Base-by-base conservation (phyloP, 257 asterid species). In the Misopates orontium region DNA sequence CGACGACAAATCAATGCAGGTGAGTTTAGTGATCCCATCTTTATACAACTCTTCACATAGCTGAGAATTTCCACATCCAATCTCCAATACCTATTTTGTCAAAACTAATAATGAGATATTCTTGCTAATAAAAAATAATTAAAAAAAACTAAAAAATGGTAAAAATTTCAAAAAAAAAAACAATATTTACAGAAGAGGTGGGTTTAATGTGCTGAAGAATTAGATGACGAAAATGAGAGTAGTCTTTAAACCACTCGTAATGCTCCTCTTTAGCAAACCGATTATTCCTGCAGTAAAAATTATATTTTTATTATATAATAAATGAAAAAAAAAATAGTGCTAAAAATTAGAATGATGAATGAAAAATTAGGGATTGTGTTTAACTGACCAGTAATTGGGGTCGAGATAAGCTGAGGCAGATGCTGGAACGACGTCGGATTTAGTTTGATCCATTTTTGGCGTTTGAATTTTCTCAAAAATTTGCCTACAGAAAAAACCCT, bases 51-150 rank as follows among this genome's bases (percentile, higher is more conserved):
- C 89, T 60, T 90, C 97, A 51, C 87, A 86, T 36, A 94, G 76
- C 81, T 90, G 97, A 60, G 99, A 94, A 71, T 88, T 85, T 44
- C 99, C 99, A 77, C 99, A 94, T 28, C 99, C 99, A 71, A 94
- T 77, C 89, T 94, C 96, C 82, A 94, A 68, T 21, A 90, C 91
- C 99, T 90, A 75, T 49, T 73, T 15, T 17, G 56, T 42, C 55
- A 60, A 50, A 31, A 13, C 56, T 31, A 10, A 12, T 31, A 24
- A 20, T 1, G 2, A 18, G 15, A 13, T 45, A 18, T 8, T 36
- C 8, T 36, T n/a, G 9, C 4, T 50, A 25, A 4, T 11, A 0
- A 4, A 21, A 56, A 22, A 41, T 23, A 23, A 45, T n/a, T n/a
- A n/a, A n/a, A n/a, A n/a, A n/a, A n/a, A n/a, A n/a, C n/a, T n/a